Percentiles rank a stretch among this genome's conserved stretches.
Conservation (phyloP, 1,284 basidiomycete species). For the Rhodotorula sp. region DNA sequence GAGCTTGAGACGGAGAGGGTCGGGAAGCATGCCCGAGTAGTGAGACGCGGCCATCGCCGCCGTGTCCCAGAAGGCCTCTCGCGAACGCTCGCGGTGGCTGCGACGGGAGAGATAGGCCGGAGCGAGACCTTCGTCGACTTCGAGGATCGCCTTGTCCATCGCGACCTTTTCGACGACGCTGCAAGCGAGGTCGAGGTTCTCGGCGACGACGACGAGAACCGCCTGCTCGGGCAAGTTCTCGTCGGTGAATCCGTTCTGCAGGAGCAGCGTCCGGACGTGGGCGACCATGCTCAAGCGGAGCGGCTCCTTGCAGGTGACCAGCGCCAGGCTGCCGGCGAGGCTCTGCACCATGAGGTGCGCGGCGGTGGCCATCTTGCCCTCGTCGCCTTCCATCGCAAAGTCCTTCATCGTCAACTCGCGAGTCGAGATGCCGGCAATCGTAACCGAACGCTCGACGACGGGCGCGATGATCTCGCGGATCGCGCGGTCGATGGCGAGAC, state of each 20-base stretch:
- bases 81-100: conserved; percentile 77
- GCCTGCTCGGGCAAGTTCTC: conserved; percentile 57
- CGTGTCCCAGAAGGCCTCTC: conserved; percentile 84
- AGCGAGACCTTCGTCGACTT: conserved; percentile 88
- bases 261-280: conserved; percentile 76
- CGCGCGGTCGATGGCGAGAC: conserved; percentile 87
- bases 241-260: conserved; percentile 84
- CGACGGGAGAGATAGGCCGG: conserved; percentile 79
- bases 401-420: conserved; percentile 95
- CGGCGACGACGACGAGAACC: conserved; percentile 78
- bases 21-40: conserved; percentile 79
- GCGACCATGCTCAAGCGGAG: conserved; percentile 88
- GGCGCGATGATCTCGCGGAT: conserved; percentile 98
- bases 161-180: conserved; percentile 95
- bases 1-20: conserved; percentile 80
- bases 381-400: conserved; percentile 90
- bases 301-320: conserved; percentile 99
- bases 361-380: conserved; percentile 85
- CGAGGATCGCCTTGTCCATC: conserved; percentile 93
- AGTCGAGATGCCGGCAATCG: conserved; percentile 97
- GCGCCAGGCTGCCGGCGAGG: conserved; percentile 90
- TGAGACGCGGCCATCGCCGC: conserved; percentile 64
- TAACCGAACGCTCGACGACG: conserved; percentile 98
- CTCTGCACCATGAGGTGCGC: conserved; percentile 97
- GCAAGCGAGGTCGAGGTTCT: conserved; percentile 93